Percentiles rank a stretch among this genome's conserved stretches.
These are phyloP conservation scores for Porcisia hertigi DNA, from an alignment of 208 protist species.

Conservation along the genomic window DNA sequence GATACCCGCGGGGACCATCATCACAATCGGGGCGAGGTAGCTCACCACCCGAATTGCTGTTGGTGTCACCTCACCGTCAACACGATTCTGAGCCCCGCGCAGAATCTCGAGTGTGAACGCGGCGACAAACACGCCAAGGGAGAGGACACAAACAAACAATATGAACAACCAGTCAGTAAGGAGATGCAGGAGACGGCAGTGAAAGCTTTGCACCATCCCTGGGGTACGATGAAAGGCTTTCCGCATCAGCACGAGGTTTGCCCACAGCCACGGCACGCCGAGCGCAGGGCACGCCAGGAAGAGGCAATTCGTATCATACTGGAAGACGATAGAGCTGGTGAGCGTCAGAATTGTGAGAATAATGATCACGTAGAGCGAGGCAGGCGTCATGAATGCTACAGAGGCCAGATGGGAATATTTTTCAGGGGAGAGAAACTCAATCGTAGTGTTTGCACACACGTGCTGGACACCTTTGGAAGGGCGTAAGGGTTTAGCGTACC, in stretches of 20 bases:
- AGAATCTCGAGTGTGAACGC: conserved; percentile 27
- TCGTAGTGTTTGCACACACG: not conserved
- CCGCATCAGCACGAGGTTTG: conserved; percentile 21
- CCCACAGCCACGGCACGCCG: conserved; percentile 34
- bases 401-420: not conserved
- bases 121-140: conserved; percentile 25
- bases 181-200: conserved; percentile 19
- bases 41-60: conserved; percentile 19
- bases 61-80: conserved; percentile 2
- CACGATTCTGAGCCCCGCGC: conserved; percentile 15
- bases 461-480: too few species aligned
- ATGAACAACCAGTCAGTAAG: conserved; percentile 32
- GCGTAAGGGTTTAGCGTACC: not conserved
- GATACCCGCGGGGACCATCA: conserved; percentile 22
- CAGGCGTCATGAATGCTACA: conserved; percentile 24
- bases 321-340: conserved; percentile 36
- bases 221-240: conserved; percentile 15
- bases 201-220: not conserved
- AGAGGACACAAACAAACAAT: conserved; percentile 16
- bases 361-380: conserved; percentile 32
- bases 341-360: conserved; percentile 28
- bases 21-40: conserved; percentile 26
- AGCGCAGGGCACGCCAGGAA: conserved; percentile 44
- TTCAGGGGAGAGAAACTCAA: not conserved
- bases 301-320: conserved; percentile 47